These are phyloP conservation scores for Hanseniaspora mollemarum DNA, from an alignment of 805 yeast genomes.

Conservation along the genomic window DNA sequence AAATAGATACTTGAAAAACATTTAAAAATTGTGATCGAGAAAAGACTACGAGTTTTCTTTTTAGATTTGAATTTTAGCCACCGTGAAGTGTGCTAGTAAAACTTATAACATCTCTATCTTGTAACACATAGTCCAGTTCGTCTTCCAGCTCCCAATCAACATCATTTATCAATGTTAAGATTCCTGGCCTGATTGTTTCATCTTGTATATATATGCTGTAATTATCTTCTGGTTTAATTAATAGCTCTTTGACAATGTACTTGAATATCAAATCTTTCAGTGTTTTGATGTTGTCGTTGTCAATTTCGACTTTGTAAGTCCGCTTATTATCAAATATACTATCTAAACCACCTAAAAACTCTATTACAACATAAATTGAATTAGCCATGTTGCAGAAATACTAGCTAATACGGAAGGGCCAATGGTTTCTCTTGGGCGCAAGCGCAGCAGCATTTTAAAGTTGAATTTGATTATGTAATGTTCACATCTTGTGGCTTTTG, in stretches of 20 bases:
- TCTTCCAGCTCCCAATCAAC: constrained; percentile 96
- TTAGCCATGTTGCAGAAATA: neutral
- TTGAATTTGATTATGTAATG: no score
- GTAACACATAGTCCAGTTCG: constrained; percentile 66
- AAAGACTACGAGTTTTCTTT: neutral
- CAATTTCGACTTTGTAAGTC: constrained; percentile 39
- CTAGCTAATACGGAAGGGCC: no score
- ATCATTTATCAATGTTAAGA: constrained; percentile 80
- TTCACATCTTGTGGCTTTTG: no score
- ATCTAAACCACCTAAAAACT: constrained; percentile 70
- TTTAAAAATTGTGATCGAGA: neutral
- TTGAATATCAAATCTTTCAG: constrained; percentile 41
- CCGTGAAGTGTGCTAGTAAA: constrained; percentile 94
- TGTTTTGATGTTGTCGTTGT: constrained; percentile 27
- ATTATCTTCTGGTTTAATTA: constrained; percentile 52
- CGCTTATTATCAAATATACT: constrained; percentile 54
- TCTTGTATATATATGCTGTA: constrained; percentile 69
- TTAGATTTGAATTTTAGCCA: constrained; percentile 38
- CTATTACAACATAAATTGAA: constrained; percentile 23
- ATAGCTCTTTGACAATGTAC: constrained; percentile 37
- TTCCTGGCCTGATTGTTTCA: constrained; percentile 79
- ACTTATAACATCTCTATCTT: constrained; percentile 63
- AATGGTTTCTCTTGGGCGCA: no score
- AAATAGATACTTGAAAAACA: neutral
- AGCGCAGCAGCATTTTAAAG: no score